A percentile compares a stretch with the other conserved stretches of the same genome.
Evolutionary conservation across 768 basidiomycete species (phyloP).

Genomic region (Boletus rubropictus): DNA sequence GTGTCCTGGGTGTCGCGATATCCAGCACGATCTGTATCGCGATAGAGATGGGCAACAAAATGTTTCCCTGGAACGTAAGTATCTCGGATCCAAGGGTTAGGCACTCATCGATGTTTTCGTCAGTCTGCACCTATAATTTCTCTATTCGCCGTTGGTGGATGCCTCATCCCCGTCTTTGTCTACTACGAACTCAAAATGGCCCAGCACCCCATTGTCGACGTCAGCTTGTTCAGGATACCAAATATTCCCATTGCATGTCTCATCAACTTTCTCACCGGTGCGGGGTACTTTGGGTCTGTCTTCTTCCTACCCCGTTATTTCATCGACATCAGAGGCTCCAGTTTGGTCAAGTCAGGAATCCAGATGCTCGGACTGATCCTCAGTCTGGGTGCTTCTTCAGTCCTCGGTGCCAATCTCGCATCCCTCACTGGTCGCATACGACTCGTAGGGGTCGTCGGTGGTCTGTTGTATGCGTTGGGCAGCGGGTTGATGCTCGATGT

Average conservation of each 20-base stretch:
- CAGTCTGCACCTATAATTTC: constrained; percentile 28
- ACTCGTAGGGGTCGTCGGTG: constrained; percentile 28
- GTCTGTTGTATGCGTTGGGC: constrained; percentile 30
- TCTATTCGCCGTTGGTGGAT: constrained; percentile 26
- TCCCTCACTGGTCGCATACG: constrained; percentile 30
- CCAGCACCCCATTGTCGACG: constrained; percentile 31
- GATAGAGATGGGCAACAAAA: constrained; percentile 36
- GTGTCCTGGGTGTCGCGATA: constrained; percentile 27
- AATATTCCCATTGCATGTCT: constrained; percentile 34
- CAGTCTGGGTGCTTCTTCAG: constrained; percentile 30
- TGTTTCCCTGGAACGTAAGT: constrained; percentile 32
- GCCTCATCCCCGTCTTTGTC: constrained; percentile 32
- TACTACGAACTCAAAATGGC: constrained; percentile 32
- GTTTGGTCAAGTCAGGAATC: constrained; percentile 29
- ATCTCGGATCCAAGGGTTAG: background rate
- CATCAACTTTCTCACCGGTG: constrained; percentile 35
- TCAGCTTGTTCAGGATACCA: constrained; percentile 29
- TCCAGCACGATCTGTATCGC: constrained; percentile 33
- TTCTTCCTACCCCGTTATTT: constrained; percentile 37
- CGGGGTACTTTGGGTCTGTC: constrained; percentile 34
- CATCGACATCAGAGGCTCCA: constrained; percentile 33
- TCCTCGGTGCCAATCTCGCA: constrained; percentile 32
- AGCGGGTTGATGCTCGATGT: constrained; percentile 31
- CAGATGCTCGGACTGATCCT: constrained; percentile 34
- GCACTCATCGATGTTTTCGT: constrained; percentile 2